Percentiles rank a stretch among this genome's conserved stretches.
Conservation (phyloP, 495 filamentous ascomycete genomes). For the Xylaria longipes region DNA sequence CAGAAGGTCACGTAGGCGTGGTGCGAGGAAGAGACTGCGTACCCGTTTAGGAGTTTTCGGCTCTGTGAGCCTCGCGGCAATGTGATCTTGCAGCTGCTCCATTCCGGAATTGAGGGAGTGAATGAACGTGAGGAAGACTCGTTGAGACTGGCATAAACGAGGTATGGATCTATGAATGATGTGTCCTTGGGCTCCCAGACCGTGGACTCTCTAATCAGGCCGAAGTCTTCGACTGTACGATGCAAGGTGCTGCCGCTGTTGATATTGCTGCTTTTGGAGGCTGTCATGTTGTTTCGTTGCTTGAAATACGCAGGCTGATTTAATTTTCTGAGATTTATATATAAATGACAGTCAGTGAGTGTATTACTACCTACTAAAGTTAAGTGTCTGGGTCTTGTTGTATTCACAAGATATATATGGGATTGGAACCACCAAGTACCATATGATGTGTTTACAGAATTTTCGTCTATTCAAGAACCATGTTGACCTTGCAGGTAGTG, state of each 20-base stretch:
- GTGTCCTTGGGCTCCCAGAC: conserved; percentile 11
- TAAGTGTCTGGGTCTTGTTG: neutral
- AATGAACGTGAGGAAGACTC: neutral
- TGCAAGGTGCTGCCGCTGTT: neutral
- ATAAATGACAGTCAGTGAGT: neutral
- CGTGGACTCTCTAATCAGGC: neutral
- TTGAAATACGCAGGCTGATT: neutral
- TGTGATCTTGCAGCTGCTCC: conserved; percentile 13
- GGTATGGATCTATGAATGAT: conserved; percentile 17
- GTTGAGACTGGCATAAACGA: neutral
- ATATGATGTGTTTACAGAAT: neutral
- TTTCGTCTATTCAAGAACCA: neutral
- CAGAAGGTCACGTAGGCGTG: conserved; percentile 24
- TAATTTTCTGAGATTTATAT: no score
- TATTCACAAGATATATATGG: neutral
- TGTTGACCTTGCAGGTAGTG: neutral
- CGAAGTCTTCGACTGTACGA: conserved; percentile 11
- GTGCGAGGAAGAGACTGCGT: conserved; percentile 15
- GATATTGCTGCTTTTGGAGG: neutral
- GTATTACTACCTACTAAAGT: neutral
- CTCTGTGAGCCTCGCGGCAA: neutral
- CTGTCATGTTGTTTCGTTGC: neutral
- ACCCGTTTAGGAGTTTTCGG: conserved; percentile 4
- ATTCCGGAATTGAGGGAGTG: neutral
- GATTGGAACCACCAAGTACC: neutral